Base-by-base conservation (phyloP, 306 rosid species). In the Cyclanthera cordifolia region DNA sequence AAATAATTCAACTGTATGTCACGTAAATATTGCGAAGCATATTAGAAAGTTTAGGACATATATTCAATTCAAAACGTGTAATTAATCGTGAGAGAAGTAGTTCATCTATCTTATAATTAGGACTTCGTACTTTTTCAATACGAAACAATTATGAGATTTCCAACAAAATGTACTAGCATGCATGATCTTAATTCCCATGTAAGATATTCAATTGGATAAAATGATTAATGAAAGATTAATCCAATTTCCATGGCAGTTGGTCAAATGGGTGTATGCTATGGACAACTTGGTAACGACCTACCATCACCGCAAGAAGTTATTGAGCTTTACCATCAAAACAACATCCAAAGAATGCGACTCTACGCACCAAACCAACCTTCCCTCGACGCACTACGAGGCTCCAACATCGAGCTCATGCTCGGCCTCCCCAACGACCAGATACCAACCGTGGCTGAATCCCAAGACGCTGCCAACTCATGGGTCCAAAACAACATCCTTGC, bases 201-300 rank as follows among this genome's bases (percentile, higher is more conserved):
- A 32, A 32, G 37, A 32, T 32, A 3, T 32, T 32, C 0, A 32
- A 32, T 7, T n/a, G n/a, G n/a, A n/a, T n/a, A n/a, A n/a, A n/a
- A n/a, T n/a, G n/a, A 46, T 32, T 32, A 15, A 46, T 14, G 1
- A 49, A 49, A 2, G 2, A 1, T 51, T 51, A 7, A 51, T 17
- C 19, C 3, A 51, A 51, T 51, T 50, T 50, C 8, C 2, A 58
- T 65, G 41, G 72, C 72, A 84, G 84, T 8, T 19, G 88, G 88
- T 53, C 73, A 84, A 67, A 72, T 76, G 10, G 87, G 83, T 27
- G 86, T 87, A 8, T 80, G 86, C 19, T 87, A 87, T 60, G 89
- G 93, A 78, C 74, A 65, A 57, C 20, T 56, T 15, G 86, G 79
- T 0, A 9, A 59, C 8, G 47, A 59, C 47, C 8, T 59, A n/a